Base-by-base conservation (phyloP, 257 asterid species). In the Scutellaria galericulata region DNA sequence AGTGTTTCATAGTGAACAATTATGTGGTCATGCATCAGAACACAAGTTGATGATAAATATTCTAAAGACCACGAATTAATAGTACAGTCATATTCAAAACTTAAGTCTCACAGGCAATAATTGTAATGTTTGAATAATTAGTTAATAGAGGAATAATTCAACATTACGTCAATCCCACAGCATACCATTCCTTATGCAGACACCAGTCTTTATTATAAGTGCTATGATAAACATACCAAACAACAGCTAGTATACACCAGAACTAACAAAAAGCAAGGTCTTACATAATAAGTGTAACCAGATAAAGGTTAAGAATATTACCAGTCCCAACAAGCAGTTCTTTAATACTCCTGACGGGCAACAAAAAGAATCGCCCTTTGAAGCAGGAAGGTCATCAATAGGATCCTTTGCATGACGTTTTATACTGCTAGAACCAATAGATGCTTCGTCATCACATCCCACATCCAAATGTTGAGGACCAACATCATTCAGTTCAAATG, bases 321-420 rank as follows among this genome's bases (percentile, higher is more conserved):
- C 98, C 97, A 78, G 78, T 71, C 85, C 80, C 80, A 93, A 68
- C 74, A 90, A 78, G 93, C 96, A 90, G 75, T 80, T 86, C 85
- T 79, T 85, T 8, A 75, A 44, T 67, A 66, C 68, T 12, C 65
- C 56, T 14, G 84, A 58, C 58, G 81, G 46, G 74, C 71, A 62
- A 47, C 60, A 59, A 54, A 78, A 66, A 54, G 76, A 76, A 60
- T 78, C 73, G 58, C 78, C 81, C 76, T 70, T 79, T 73, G 86
- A 42, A 39, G 74, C 84, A 68, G 70, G 79, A 39, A 61, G 70
- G 13, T 56, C 64, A 41, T 75, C 77, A 70, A 13, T 66, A 64
- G 77, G 72, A 75, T 82, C 84, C 71, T 77, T 80, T 64, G 81
- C 80, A 46, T 69, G 79, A 52, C 64, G 42, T 76, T 75, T 82